phyloP scores from a whole-genome alignment of 768 basidiomycete species.

The Paxillus ammoniavirescens region DNA sequence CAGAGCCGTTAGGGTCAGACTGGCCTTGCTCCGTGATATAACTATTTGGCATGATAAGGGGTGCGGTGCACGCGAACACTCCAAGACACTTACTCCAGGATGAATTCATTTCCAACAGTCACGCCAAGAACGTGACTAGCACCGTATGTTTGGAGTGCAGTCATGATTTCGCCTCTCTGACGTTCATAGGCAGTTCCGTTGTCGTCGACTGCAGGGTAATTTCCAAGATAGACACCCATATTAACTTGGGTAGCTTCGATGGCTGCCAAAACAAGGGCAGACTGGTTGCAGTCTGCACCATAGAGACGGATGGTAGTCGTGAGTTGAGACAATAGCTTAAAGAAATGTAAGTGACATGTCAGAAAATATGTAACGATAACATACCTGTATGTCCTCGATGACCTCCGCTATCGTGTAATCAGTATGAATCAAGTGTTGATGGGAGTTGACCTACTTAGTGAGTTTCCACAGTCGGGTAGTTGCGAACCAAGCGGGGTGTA shows the following conservation, averaged over 20 bases:
- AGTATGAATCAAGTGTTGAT: background rate
- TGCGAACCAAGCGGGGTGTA: conserved; percentile 82
- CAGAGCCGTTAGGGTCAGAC: conserved; percentile 52
- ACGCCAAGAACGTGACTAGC: conserved; percentile 72
- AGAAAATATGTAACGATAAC: conserved; percentile 9
- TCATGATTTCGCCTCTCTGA: conserved; percentile 66
- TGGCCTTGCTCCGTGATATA: conserved; percentile 53
- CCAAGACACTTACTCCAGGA: conserved; percentile 57
- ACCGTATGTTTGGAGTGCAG: conserved; percentile 76
- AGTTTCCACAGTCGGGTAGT: conserved; percentile 66
- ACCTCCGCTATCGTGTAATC: conserved; percentile 42
- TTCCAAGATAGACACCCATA: conserved; percentile 76
- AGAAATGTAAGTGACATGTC: conserved; percentile 5
- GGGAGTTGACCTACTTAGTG: conserved; percentile 29
- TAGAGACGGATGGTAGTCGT: conserved; percentile 82
- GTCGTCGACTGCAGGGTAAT: conserved; percentile 63
- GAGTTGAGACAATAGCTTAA: conserved; percentile 78
- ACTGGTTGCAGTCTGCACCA: conserved; percentile 85
- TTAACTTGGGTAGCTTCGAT: conserved; percentile 88
- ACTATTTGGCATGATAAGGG: conserved; percentile 35
- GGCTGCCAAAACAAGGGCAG: conserved; percentile 81
- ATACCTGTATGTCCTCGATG: conserved; percentile 70
- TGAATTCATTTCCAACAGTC: conserved; percentile 92
- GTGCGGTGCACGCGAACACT: background rate
- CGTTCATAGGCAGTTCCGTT: conserved; percentile 65